A percentile compares a stretch with the other conserved stretches of the same genome.
phyloP scores from a whole-genome alignment of 2,329 filamentous ascomycete genomes.

The Byssochlamys sp. region DNA sequence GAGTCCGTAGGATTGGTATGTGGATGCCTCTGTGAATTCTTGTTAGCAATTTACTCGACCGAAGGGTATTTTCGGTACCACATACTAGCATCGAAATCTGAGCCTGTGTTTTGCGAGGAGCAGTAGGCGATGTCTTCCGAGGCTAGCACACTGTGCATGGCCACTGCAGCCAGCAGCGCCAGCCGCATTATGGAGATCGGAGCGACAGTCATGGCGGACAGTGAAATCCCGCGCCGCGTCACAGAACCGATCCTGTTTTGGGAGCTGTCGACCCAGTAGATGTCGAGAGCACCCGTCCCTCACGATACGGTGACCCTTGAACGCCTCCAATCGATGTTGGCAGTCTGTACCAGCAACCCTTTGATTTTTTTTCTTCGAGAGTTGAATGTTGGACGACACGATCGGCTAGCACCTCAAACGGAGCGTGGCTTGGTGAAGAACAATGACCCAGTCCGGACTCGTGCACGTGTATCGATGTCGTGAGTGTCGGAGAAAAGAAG shows the following conservation, averaged over 20 bases:
- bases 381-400: neutral
- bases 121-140: slow-evolving; percentile 28
- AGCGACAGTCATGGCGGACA: neutral
- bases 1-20: slow-evolving; percentile 38
- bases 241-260: neutral
- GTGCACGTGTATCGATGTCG: neutral
- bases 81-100: slow-evolving; percentile 28
- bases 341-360: neutral
- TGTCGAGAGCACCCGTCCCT: neutral
- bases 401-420: neutral
- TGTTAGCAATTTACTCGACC: slow-evolving; percentile 6
- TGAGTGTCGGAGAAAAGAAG: neutral
- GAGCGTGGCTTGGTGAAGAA: neutral
- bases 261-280: neutral
- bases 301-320: neutral
- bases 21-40: slow-evolving; percentile 22
- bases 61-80: neutral
- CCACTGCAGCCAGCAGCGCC: neutral
- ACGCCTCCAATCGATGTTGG: neutral
- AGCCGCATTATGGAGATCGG: neutral
- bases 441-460: neutral
- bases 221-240: neutral
- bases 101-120: slow-evolving; percentile 37
- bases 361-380: neutral
- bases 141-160: neutral